phyloP scores from a whole-genome alignment of 2,329 filamentous ascomycete genomes.

The Trichoderma sp. region DNA sequence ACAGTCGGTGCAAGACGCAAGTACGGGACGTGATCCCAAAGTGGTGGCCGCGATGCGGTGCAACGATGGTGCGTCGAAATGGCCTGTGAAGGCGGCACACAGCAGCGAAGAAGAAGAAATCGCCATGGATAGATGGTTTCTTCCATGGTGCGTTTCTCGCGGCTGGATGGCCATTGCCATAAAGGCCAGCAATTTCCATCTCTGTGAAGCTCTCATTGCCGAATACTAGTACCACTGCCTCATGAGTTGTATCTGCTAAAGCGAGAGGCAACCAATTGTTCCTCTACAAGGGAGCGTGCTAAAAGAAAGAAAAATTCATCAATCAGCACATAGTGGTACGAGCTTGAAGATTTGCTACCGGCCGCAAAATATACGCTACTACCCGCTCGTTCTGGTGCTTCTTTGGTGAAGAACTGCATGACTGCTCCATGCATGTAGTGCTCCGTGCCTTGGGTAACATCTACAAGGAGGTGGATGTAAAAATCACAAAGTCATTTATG shows the following conservation, averaged over 20 bases:
- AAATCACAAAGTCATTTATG: not conserved
- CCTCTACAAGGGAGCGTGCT: not conserved
- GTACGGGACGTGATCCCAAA: conserved; percentile 10
- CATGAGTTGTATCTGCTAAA: not conserved
- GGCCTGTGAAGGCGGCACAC: not conserved
- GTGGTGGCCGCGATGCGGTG: conserved; percentile 9
- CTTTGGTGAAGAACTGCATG: not conserved
- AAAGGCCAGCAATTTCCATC: not conserved
- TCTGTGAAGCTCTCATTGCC: not conserved
- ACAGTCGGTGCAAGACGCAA: not conserved
- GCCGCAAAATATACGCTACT: not conserved
- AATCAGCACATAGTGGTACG: conserved; percentile 5
- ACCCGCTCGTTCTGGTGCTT: not conserved
- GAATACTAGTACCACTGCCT: not conserved
- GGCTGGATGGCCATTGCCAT: not conserved
- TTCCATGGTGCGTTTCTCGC: not conserved
- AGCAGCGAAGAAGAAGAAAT: not conserved
- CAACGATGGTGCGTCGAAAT: not conserved
- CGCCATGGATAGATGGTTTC: not conserved
- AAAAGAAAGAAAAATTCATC: not conserved
- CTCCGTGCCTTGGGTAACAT: not conserved
- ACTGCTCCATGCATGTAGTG: not conserved
- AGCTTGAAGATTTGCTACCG: not conserved
- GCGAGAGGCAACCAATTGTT: not conserved
- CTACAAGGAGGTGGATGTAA: not conserved